Evolutionary conservation across 2,329 filamentous ascomycete genomes (phyloP).

Genomic region (Phialophora tarda): DNA sequence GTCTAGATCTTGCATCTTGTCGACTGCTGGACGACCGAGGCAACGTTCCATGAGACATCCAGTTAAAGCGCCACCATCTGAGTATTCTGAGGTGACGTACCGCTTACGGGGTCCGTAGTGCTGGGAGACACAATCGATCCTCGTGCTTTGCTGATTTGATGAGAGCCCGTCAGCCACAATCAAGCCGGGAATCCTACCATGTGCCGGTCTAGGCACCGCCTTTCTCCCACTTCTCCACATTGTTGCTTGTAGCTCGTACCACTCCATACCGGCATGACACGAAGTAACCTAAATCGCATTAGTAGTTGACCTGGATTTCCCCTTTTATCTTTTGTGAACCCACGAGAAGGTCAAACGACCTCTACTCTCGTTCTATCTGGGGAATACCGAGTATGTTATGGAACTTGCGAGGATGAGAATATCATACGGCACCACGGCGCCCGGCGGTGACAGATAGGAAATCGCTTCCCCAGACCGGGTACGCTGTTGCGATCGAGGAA

Average conservation of each 20-base stretch:
- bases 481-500: neutral
- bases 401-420: neutral
- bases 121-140: neutral
- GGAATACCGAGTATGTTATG: neutral
- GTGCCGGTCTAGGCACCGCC: neutral
- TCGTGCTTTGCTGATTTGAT: slow-evolving; percentile 20
- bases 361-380: neutral
- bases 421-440: neutral
- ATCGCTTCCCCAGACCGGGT: neutral
- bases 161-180: neutral
- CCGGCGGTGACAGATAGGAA: neutral
- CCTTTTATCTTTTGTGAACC: neutral
- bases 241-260: neutral
- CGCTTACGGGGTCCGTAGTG: neutral
- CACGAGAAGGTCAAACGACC: neutral
- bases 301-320: neutral
- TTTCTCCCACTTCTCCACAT: slow-evolving; percentile 15
- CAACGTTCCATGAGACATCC: neutral
- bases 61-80: neutral
- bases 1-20: neutral
- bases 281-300: neutral
- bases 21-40: neutral
- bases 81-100: neutral
- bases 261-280: neutral
- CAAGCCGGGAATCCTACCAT: neutral